These are phyloP conservation scores for Pyracantha coccinea DNA, from an alignment of 331 rosid genomes.

Conservation along the genomic window DNA sequence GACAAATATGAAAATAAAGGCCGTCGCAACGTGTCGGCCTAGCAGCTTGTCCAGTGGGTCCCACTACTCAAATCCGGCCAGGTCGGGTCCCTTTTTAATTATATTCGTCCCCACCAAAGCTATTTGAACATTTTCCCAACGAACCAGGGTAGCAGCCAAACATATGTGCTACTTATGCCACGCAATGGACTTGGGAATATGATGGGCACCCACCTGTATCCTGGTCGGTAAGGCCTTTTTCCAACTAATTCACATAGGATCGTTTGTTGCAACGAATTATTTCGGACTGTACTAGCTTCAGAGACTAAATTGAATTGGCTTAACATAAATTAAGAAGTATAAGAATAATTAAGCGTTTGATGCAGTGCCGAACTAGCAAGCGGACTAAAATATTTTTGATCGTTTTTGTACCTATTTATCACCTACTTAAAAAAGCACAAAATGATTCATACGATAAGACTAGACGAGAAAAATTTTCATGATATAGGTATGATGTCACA, in stretches of 20 bases:
- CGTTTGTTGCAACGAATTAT: too few species aligned
- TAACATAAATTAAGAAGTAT: too few species aligned
- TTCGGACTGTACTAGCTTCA: too few species aligned
- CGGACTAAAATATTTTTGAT: too few species aligned
- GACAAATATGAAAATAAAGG: not conserved
- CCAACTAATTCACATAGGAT: too few species aligned
- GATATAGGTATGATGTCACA: too few species aligned
- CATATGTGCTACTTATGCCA: not conserved
- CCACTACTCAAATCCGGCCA: not conserved
- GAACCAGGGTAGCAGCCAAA: not conserved
- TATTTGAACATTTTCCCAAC: not conserved
- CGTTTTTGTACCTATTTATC: too few species aligned
- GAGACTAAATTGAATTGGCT: too few species aligned
- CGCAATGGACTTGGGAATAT: not conserved
- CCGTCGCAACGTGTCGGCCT: conserved; percentile 1
- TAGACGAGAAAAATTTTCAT: too few species aligned
- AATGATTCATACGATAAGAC: too few species aligned
- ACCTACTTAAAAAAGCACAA: too few species aligned
- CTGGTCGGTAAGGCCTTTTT: not conserved
- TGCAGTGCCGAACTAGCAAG: too few species aligned
- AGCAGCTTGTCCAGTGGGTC: not conserved
- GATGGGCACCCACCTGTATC: conserved; percentile 1
- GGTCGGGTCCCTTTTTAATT: not conserved
- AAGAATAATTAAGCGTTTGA: fast-evolving
- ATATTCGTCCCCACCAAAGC: not conserved